Percentiles rank a stretch among this genome's conserved stretches.
phyloP scores from a whole-genome alignment of 2,329 filamentous ascomycete genomes.

The Trichothecium roseum region DNA sequence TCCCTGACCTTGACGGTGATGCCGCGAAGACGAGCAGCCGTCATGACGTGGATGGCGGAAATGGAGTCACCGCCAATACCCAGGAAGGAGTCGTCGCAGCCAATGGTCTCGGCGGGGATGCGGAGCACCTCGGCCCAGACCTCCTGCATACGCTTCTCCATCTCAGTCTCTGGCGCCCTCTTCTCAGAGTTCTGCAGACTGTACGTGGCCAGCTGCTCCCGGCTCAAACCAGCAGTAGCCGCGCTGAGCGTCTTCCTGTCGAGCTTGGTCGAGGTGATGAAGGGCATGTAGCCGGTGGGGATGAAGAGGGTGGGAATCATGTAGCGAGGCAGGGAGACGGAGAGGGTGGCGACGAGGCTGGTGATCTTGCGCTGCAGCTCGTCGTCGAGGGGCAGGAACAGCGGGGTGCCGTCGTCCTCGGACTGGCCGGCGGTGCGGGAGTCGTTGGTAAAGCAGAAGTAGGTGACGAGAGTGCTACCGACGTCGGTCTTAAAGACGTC shows the following conservation, averaged over 20 bases:
- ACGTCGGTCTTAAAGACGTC: constrained; percentile 1
- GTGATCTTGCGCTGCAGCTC: not conserved
- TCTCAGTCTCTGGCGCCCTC: constrained; percentile 8
- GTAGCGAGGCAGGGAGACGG: constrained; percentile 17
- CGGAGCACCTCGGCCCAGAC: constrained; percentile 17
- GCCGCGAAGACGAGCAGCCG: not conserved
- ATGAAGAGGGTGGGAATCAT: constrained; percentile 33
- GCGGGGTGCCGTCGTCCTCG: not conserved
- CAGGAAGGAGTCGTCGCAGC: constrained; percentile 7
- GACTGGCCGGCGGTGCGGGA: constrained; percentile 1
- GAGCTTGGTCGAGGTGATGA: constrained; percentile 31
- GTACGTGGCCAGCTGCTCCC: constrained; percentile 8
- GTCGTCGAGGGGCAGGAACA: not conserved
- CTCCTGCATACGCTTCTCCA: constrained; percentile 16
- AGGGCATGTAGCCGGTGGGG: constrained; percentile 27
- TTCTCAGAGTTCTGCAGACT: constrained; percentile 14
- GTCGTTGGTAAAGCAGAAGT: constrained; percentile 2
- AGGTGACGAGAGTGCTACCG: not conserved
- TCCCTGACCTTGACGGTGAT: constrained; percentile 7
- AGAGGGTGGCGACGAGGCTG: constrained; percentile 7
- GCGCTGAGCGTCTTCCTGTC: constrained; percentile 7
- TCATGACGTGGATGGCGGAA: constrained; percentile 7
- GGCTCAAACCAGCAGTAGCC: constrained; percentile 1
- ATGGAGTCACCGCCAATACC: constrained; percentile 10
- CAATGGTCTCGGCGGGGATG: constrained; percentile 2